These are phyloP conservation scores for Aegilops longissima DNA, from an alignment of 176 grass and related monocot genomes.

Conservation along the genomic window DNA sequence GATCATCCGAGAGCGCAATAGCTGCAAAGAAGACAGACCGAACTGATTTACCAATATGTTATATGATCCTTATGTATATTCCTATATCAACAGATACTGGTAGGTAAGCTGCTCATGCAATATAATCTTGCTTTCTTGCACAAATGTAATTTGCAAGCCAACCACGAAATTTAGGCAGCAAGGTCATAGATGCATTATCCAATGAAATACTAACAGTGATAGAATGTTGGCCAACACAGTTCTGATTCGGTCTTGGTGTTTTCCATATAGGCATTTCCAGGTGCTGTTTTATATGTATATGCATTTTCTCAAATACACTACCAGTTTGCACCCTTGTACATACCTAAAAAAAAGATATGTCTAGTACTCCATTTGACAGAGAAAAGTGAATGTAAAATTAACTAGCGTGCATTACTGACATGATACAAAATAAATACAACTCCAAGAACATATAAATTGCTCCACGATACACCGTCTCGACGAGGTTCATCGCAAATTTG, in stretches of 20 bases:
- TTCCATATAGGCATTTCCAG: background rate
- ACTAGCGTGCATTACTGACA: background rate
- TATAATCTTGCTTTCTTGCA: background rate
- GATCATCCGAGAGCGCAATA: conserved; percentile 83
- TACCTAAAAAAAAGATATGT: background rate
- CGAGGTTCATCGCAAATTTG: background rate
- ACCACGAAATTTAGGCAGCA: background rate
- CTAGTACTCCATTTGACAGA: background rate
- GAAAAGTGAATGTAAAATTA: background rate
- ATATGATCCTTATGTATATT: background rate
- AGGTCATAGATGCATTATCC: background rate
- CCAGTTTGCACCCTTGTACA: background rate
- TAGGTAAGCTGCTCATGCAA: background rate
- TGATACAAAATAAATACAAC: background rate
- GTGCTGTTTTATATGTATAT: background rate
- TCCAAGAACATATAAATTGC: background rate
- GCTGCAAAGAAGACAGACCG: conserved; percentile 39
- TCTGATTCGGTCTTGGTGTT: background rate
- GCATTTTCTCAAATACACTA: background rate
- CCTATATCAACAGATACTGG: conserved; percentile 7
- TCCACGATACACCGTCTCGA: background rate
- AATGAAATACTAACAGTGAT: background rate
- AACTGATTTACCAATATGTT: conserved; percentile 13
- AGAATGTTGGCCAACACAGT: background rate
- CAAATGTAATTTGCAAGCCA: background rate